Base-by-base conservation (phyloP, 2,329 filamentous ascomycete genomes). In the Pseudocercospora cruenta region DNA sequence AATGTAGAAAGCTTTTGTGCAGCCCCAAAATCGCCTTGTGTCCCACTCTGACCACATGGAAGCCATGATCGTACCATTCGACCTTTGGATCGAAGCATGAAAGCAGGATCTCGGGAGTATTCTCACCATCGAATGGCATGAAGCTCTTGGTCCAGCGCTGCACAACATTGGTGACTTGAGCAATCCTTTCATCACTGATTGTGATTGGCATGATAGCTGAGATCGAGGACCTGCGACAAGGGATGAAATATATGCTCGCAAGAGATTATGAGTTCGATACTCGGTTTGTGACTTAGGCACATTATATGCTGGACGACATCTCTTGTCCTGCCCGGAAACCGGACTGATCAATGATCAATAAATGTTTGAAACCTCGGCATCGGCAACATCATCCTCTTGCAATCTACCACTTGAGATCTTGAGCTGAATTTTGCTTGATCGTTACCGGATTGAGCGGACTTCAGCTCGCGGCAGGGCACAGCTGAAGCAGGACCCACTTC, bases 11-110 rank as follows among this genome's bases (percentile, higher is more conserved):
- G 5, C 22, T 21, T 33, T 53, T 57, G 39, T 60, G 61, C 39
- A 66, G 43, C 6, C 60, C 61, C 22, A 63, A 54, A 24, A 66
- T 57, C 3, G 64, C 64, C 4, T 31, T 49, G 22, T 63, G 60
- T 16, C 64, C 64, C 3, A 47, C 31, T 12, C 64, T 54, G 6
- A 55, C 36, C 16, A 66, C 47, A 26, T 63, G 54, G 26, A 66
- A 66, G 19, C 54, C 64, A 33, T 66, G 64, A 19, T 66, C 64
- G 14, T 63, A 63, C 64, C 64, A 66, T 36, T 59, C 53, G 16
- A 60, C 49, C 14, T 60, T 24, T 10, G 59, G 47, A 51, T 66
- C 58, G 19, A 53, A 58, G 19, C 39, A 39, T 19, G 59, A 49
- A 19, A 47, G 39, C 9, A 66, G 31, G 9, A 24, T 22, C n/a